A percentile compares a stretch with the other conserved stretches of the same genome.
phyloP scores from a whole-genome alignment of 1,139 yeast genomes.

The Hansenula sp. region DNA sequence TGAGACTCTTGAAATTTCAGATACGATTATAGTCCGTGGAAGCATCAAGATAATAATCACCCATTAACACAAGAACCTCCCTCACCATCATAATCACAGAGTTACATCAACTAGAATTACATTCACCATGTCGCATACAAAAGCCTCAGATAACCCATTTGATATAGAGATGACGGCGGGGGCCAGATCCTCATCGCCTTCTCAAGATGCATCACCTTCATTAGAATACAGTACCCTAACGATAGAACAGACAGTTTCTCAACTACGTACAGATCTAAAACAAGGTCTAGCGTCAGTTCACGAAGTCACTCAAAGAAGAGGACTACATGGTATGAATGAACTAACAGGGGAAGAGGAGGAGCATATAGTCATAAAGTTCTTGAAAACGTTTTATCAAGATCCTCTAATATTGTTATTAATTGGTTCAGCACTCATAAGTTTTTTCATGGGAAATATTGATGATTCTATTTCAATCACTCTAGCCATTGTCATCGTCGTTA shows the following conservation, averaged over 20 bases:
- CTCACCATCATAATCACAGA: too few relatives aligned
- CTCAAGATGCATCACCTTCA: conserved; percentile 21
- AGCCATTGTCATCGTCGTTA: conserved; percentile 85
- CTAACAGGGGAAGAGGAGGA: conserved; percentile 74
- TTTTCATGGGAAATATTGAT: conserved; percentile 88
- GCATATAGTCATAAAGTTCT: conserved; percentile 59
- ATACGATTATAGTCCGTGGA: too few relatives aligned
- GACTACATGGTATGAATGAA: conserved; percentile 76
- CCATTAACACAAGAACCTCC: too few relatives aligned
- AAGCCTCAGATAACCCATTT: conserved; percentile 25
- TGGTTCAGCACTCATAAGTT: conserved; percentile 82
- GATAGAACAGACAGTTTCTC: conserved; percentile 55
- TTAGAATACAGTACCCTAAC: conserved; percentile 49
- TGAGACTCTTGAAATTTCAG: too few relatives aligned
- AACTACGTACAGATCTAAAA: conserved; percentile 55
- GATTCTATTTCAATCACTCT: conserved; percentile 88
- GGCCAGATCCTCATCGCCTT: conserved; percentile 12
- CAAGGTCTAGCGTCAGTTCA: conserved; percentile 63
- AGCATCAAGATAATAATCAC: too few relatives aligned
- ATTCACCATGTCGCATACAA: neutral
- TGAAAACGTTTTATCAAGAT: conserved; percentile 80
- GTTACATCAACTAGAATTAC: too few relatives aligned
- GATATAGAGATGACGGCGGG: conserved; percentile 19
- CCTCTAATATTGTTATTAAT: conserved; percentile 82
- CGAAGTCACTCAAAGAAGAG: conserved; percentile 68